Conservation (phyloP, 2,329 filamentous ascomycete genomes). For the Aspergillus udagawae region DNA sequence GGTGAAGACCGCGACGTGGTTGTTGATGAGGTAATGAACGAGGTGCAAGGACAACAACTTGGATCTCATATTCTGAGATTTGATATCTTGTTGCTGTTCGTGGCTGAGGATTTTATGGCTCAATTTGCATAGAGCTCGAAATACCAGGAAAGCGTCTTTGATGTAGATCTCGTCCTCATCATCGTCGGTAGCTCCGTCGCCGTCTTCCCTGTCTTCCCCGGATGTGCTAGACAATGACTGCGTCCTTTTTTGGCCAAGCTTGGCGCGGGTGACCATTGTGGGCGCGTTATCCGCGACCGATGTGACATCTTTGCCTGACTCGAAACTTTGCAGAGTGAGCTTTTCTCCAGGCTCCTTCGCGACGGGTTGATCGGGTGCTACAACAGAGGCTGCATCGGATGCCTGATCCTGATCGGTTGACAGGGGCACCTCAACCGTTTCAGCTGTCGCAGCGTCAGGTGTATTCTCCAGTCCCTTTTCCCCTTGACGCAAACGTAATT, state of each 20-base stretch:
- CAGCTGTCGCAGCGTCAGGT: slow-evolving; percentile 35
- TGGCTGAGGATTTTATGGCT: slow-evolving; percentile 87
- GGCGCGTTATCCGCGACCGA: slow-evolving; percentile 64
- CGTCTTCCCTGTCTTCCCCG: slow-evolving; percentile 37
- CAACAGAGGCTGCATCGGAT: slow-evolving; percentile 34
- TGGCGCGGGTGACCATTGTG: slow-evolving; percentile 61
- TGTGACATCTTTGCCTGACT: slow-evolving; percentile 64
- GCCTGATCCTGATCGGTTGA: slow-evolving; percentile 48
- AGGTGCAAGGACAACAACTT: slow-evolving; percentile 94
- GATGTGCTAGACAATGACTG: slow-evolving; percentile 36
- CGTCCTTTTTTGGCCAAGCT: slow-evolving; percentile 44
- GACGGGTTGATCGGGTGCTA: slow-evolving; percentile 39
- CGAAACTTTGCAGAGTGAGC: slow-evolving; percentile 66
- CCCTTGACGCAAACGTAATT: slow-evolving; percentile 58
- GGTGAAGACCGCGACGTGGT: slow-evolving; percentile 85
- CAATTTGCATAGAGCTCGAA: slow-evolving; percentile 94
- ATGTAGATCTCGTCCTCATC: slow-evolving; percentile 95
- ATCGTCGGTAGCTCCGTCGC: slow-evolving; percentile 47
- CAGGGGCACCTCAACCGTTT: slow-evolving; percentile 37
- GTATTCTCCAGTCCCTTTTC: slow-evolving; percentile 31
- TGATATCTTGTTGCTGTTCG: slow-evolving; percentile 88
- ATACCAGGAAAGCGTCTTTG: slow-evolving; percentile 93
- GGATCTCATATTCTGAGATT: slow-evolving; percentile 93
- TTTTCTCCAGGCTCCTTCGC: slow-evolving; percentile 55
- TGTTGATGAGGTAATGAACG: slow-evolving; percentile 91